phyloP scores from a whole-genome alignment of 2,329 filamentous ascomycete species.

The Stemphylium lycopersici region DNA sequence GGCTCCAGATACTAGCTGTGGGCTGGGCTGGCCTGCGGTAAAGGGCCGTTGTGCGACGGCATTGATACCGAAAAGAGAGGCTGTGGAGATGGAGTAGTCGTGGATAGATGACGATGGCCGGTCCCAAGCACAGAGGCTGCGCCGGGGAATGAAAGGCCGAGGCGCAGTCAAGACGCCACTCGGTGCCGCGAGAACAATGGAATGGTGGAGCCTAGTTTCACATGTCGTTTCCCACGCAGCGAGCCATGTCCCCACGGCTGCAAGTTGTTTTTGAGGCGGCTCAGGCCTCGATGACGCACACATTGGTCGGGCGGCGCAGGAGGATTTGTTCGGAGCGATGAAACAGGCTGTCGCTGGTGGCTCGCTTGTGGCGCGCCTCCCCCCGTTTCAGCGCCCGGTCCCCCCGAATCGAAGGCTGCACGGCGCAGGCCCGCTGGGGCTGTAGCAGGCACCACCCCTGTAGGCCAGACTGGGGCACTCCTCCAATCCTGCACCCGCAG shows the following conservation, averaged over 20 bases:
- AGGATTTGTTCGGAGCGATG: slow-evolving; percentile 27
- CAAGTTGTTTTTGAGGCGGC: too few species aligned
- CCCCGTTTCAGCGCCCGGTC: slow-evolving; percentile 26
- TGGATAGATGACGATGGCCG: slow-evolving; percentile 10
- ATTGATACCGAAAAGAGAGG: not conserved
- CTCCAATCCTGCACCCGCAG: slow-evolving; percentile 24
- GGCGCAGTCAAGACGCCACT: not conserved
- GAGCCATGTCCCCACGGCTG: not conserved
- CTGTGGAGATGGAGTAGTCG: slow-evolving; percentile 6
- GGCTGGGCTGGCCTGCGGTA: not conserved
- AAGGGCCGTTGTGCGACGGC: not conserved
- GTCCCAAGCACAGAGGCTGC: slow-evolving; percentile 2
- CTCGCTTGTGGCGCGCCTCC: slow-evolving; percentile 19
- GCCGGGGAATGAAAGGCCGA: slow-evolving; percentile 1
- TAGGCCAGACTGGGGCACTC: slow-evolving; percentile 12
- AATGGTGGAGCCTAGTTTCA: slow-evolving; percentile 4
- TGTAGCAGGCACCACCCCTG: slow-evolving; percentile 10
- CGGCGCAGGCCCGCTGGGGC: slow-evolving; percentile 16
- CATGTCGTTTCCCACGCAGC: slow-evolving; percentile 11
- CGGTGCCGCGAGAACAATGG: not conserved
- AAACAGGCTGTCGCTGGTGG: slow-evolving; percentile 20
- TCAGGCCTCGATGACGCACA: slow-evolving; percentile 20
- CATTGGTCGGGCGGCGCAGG: slow-evolving; percentile 6
- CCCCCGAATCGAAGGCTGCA: slow-evolving; percentile 18
- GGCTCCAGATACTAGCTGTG: not conserved